Base-by-base conservation (phyloP, 164 flowering plant species). In the Euptelea pleiosperma region DNA sequence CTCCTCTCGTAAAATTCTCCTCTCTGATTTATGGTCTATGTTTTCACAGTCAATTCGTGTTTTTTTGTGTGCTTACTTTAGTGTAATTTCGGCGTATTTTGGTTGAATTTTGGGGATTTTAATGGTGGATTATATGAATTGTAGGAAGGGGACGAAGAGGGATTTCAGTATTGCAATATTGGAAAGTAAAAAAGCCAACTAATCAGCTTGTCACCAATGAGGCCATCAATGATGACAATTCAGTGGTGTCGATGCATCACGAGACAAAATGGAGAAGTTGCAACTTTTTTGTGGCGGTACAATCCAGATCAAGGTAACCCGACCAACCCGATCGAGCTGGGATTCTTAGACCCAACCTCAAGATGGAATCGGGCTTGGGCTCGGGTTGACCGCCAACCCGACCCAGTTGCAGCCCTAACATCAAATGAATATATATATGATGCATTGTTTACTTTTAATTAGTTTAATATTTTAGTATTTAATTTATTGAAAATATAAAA, bases 201-300 rank as follows among this genome's bases (percentile, higher is more conserved):
- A 75, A 75, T 43, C 54, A 76, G 10, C 71, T 75, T 29, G 66
- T 75, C 4, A 74, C 72, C 4, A 74, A 75, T 60, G 79, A 75
- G 55, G 79, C 79, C 0, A 29, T 55, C 28, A 72, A 66, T 37
- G 79, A 75, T 59, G 79, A 75, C 50, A 75, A 75, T 45, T 69
- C 79, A 1, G 70, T 69, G 40, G 76, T 75, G 6, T 30, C 79
- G 10, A 56, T 72, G 66, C 64, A 75, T 29, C 73, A 73, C 4
- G 76, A 42, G 4, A 75, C 79, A 1, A n/a, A n/a, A 66, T 75
- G 79, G 79, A 75, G n/a, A 75, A 71, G 53, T 61, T 75, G 40
- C 71, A 65, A 41, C 63, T 75, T 43, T 75, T 71, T 15, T 69
- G 76, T 15, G 79, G 79, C 8, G 76, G 72, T 52, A 75, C 79